phyloP scores from a whole-genome alignment of 306 rosid genomes.

The Prunus mongolica region DNA sequence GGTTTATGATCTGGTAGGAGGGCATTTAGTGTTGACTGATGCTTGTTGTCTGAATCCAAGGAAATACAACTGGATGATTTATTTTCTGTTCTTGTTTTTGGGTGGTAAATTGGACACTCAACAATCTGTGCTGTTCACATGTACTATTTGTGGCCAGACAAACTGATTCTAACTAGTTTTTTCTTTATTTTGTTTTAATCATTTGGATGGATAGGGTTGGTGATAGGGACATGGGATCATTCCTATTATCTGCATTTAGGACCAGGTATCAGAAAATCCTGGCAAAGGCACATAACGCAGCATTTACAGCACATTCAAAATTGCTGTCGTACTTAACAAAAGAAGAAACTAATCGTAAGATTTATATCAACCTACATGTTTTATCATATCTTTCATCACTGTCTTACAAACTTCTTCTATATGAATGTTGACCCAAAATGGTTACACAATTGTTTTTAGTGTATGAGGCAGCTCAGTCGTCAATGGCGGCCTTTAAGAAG shows the following conservation, averaged over 20 bases:
- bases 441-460: constrained; percentile 38
- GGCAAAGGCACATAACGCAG: constrained; percentile 84
- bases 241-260: constrained; percentile 83
- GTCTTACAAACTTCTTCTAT: neutral
- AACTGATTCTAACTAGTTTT: neutral
- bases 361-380: neutral
- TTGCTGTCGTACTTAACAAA: constrained; percentile 57
- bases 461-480: constrained; percentile 89
- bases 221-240: constrained; percentile 71
- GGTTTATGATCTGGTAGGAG: too few relatives aligned
- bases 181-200: neutral
- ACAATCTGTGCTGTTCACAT: too few relatives aligned
- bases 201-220: constrained; percentile 59
- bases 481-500: constrained; percentile 84
- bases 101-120: too few relatives aligned
- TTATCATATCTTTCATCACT: constrained; percentile 14
- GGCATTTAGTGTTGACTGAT: too few relatives aligned
- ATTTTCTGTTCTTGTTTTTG: too few relatives aligned
- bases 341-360: constrained; percentile 81
- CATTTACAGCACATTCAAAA: constrained; percentile 67
- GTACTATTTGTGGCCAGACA: neutral
- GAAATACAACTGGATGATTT: too few relatives aligned
- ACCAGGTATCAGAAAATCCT: constrained; percentile 83
- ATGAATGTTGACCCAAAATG: constrained; percentile 6
- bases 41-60: too few relatives aligned